These are phyloP conservation scores for Suillus fuscotomentosus DNA, from an alignment of 768 basidiomycete species.

Conservation along the genomic window DNA sequence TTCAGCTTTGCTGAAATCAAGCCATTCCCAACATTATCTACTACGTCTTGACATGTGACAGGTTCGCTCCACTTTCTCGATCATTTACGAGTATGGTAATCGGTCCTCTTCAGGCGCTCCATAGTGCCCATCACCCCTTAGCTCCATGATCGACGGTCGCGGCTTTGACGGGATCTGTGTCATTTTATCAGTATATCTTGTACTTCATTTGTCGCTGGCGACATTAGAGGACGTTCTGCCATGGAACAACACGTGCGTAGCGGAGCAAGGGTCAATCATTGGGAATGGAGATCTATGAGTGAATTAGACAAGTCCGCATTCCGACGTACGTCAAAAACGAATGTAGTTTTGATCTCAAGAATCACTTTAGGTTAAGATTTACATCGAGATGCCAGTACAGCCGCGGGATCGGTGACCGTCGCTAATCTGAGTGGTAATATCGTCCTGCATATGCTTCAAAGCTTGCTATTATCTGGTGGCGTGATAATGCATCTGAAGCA, in stretches of 20 bases:
- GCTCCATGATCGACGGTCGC: slow-evolving; percentile 56
- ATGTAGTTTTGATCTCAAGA: slow-evolving; percentile 6
- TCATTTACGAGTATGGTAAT: neutral
- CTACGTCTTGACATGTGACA: slow-evolving; percentile 44
- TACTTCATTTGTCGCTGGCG: neutral
- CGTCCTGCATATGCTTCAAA: slow-evolving; percentile 32
- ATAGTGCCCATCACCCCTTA: slow-evolving; percentile 58
- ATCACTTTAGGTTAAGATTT: slow-evolving; percentile 37
- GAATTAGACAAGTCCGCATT: slow-evolving; percentile 38
- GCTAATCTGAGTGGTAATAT: slow-evolving; percentile 31
- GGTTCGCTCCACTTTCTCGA: slow-evolving; percentile 22
- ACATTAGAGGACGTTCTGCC: neutral
- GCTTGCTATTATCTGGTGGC: slow-evolving; percentile 43
- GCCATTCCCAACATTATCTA: slow-evolving; percentile 33
- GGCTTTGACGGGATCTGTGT: slow-evolving; percentile 74
- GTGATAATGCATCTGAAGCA: slow-evolving; percentile 46
- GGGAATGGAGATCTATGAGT: slow-evolving; percentile 45
- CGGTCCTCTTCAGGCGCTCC: slow-evolving; percentile 21
- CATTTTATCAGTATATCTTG: slow-evolving; percentile 43
- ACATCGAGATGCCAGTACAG: slow-evolving; percentile 41
- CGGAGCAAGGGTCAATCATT: slow-evolving; percentile 7
- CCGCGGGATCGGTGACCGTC: slow-evolving; percentile 36
- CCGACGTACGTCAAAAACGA: slow-evolving; percentile 28
- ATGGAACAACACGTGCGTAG: neutral
- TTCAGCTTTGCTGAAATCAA: neutral